These are phyloP conservation scores for Pichia californica DNA, from an alignment of 805 yeast genomes.

Conservation along the genomic window DNA sequence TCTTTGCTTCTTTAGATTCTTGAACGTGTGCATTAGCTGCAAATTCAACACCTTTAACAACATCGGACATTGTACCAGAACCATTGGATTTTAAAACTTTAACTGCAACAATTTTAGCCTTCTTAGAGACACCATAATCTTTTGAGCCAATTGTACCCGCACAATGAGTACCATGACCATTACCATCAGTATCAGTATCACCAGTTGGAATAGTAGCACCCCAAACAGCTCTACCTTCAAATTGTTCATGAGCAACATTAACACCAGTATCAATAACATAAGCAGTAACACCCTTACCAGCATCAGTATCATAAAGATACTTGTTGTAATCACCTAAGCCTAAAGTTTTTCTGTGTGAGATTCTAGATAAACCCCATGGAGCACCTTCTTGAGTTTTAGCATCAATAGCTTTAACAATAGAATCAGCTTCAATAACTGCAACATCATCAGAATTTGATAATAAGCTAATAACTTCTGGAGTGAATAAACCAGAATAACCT, in stretches of 20 bases:
- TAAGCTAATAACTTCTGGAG: constrained; percentile 64
- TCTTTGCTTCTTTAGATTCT: constrained; percentile 41
- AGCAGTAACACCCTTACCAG: constrained; percentile 79
- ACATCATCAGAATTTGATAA: constrained; percentile 53
- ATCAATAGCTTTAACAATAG: constrained; percentile 58
- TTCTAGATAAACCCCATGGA: constrained; percentile 92
- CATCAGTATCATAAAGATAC: constrained; percentile 64
- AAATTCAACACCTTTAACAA: constrained; percentile 76
- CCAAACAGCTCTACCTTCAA: constrained; percentile 80
- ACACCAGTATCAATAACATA: constrained; percentile 91
- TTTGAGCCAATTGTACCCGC: constrained; percentile 91
- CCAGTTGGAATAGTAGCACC: constrained; percentile 74
- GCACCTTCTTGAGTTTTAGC: constrained; percentile 72
- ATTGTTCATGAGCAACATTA: constrained; percentile 66
- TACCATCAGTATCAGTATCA: constrained; percentile 69
- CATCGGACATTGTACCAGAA: constrained; percentile 78
- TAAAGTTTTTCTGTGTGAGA: constrained; percentile 72
- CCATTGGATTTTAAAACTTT: constrained; percentile 80
- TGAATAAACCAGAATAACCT: constrained; percentile 86
- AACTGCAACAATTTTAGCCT: constrained; percentile 72
- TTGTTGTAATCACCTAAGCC: constrained; percentile 65
- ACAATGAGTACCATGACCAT: constrained; percentile 95
- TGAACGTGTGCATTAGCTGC: constrained; percentile 68
- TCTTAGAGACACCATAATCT: constrained; percentile 78
- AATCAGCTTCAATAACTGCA: constrained; percentile 64